These are phyloP conservation scores for Myochromella boudieri DNA, from an alignment of 768 basidiomycete species.

Conservation along the genomic window DNA sequence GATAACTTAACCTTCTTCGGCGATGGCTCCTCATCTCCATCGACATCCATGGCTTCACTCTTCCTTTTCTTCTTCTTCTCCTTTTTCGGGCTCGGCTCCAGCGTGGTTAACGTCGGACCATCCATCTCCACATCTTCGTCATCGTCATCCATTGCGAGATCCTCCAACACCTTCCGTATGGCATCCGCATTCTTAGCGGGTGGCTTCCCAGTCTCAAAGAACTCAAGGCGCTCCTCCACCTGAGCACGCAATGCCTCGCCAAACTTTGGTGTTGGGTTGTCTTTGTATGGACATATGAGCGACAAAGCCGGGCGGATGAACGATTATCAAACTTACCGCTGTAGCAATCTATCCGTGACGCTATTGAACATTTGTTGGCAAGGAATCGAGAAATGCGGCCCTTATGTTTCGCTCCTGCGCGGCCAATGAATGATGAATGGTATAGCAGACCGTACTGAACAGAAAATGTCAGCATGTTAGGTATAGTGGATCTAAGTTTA, in stretches of 20 bases:
- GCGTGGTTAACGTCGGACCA: constrained; percentile 53
- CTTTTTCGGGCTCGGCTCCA: constrained; percentile 57
- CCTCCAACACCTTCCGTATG: constrained; percentile 86
- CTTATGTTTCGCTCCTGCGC: constrained; percentile 92
- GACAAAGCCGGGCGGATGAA: not conserved
- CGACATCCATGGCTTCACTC: constrained; percentile 65
- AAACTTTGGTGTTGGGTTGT: constrained; percentile 86
- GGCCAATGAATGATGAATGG: constrained; percentile 95
- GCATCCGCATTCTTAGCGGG: constrained; percentile 91
- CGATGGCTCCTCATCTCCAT: constrained; percentile 51
- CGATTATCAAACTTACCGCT: constrained; percentile 48
- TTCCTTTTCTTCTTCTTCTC: constrained; percentile 71
- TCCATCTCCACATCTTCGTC: constrained; percentile 47
- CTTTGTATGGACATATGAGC: constrained; percentile 34
- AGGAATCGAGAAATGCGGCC: constrained; percentile 98
- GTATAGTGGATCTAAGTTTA: constrained; percentile 1
- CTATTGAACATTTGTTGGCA: constrained; percentile 98
- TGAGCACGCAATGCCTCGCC: constrained; percentile 92
- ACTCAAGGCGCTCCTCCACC: constrained; percentile 92
- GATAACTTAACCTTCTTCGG: constrained; percentile 74
- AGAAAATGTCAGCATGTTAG: not conserved
- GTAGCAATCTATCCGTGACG: constrained; percentile 95
- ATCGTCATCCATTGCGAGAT: constrained; percentile 64
- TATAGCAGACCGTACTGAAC: constrained; percentile 93
- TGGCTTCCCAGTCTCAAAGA: constrained; percentile 90